These are phyloP conservation scores for Iberis pinnata DNA, from an alignment of 345 rosid genomes.

Conservation along the genomic window DNA sequence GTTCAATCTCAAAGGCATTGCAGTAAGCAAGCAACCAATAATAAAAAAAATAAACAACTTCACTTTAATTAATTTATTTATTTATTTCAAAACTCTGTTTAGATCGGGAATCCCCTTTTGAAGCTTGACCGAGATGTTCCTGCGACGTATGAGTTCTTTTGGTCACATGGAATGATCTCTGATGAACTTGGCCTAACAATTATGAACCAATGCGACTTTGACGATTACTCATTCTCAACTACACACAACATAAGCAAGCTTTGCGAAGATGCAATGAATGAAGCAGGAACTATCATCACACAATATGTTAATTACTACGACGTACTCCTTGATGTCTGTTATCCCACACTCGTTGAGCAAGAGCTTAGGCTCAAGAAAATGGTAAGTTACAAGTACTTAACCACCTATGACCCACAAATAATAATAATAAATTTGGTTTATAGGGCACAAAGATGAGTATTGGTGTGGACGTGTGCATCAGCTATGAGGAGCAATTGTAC, in stretches of 20 bases:
- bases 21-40: slow-evolving; percentile 80
- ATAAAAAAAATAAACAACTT: no score
- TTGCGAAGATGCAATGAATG: slow-evolving; percentile 48
- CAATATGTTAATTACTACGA: slow-evolving; percentile 65
- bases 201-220: slow-evolving; percentile 69
- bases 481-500: slow-evolving; percentile 54
- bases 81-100: slow-evolving; percentile 14
- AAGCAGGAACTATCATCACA: slow-evolving; percentile 53
- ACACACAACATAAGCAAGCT: slow-evolving; percentile 46
- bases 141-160: slow-evolving; percentile 68
- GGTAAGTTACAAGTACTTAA: no score
- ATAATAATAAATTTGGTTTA: slow-evolving; percentile 1
- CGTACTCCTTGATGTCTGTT: slow-evolving; percentile 73
- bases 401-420: no score
- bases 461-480: slow-evolving; percentile 87
- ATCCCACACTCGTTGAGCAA: slow-evolving; percentile 77
- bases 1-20: slow-evolving; percentile 89
- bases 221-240: slow-evolving; percentile 51
- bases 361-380: slow-evolving; percentile 68
- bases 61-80: no score
- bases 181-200: slow-evolving; percentile 74
- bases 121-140: slow-evolving; percentile 66
- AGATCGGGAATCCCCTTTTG: slow-evolving; percentile 92
- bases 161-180: slow-evolving; percentile 97
- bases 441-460: slow-evolving; percentile 70